Base-by-base conservation (phyloP, 2,329 filamentous ascomycete genomes). In the Monosporascus sp. region DNA sequence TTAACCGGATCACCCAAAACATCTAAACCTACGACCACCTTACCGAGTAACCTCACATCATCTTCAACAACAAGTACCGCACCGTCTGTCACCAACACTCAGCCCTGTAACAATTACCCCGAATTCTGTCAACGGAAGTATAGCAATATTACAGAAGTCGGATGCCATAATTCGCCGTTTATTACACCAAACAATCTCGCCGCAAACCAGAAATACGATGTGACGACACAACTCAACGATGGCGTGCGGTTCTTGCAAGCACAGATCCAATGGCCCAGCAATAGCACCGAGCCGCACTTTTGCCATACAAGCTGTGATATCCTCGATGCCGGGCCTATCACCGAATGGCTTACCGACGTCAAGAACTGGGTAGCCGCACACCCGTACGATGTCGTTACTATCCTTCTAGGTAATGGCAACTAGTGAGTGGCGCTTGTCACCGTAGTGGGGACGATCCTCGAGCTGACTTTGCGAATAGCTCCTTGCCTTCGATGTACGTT, bases 261-360 rank as follows among this genome's bases (percentile, higher is more conserved):
- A 3, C 83, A 86, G 67, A 84, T 85, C 50, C 83, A 85, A 55
- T 85, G 75, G 68, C 77, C 79, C 1, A 60, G 58, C 22, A 77
- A 80, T 59, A 72, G 68, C 38, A 74, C 73, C 1, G 71, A 67
- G 25, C 81, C 81, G 46, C 88, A 90, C 70, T 90, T 94, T 63
- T 97, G 92, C 70, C 92, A 97, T 69, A 89, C 88, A 1, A 85
- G 81, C 46, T 97, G 92, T 71, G 82, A 90, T 59, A 74, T 96
- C 3, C 80, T 96, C 35, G 86, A 96, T 60, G 89, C 82, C 2
- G 92, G 93, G 0, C 85, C 88, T 7, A 87, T 94, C 49, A 83
- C 86, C 51, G 74, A 81, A 44, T 94, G 90, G 74, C 82, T 97
- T 37, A 75, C 75, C 6, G 77, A 75, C 1, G 87, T 96, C 14